phyloP scores from a whole-genome alignment of 2,329 filamentous ascomycete genomes.

The Cordyceps javanica region DNA sequence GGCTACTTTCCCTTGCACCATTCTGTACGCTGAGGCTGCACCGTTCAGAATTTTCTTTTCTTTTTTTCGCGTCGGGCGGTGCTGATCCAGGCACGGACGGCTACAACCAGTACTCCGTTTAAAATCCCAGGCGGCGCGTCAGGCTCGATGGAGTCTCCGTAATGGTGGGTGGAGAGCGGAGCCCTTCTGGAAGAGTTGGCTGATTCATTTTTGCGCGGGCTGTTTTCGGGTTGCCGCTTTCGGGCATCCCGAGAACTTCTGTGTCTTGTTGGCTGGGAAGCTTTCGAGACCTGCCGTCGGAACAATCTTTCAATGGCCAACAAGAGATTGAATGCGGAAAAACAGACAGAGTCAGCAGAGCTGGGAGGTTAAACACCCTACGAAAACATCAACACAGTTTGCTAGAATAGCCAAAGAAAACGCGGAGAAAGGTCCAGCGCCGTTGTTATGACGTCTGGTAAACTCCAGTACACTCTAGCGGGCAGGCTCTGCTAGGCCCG shows the following conservation, averaged over 20 bases:
- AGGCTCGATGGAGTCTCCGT: neutral
- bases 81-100: slow-evolving; percentile 1
- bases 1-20: neutral
- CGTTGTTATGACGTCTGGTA: neutral
- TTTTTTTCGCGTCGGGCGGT: neutral
- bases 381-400: no score
- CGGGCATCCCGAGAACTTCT: neutral
- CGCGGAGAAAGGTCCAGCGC: neutral
- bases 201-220: neutral
- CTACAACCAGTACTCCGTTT: neutral
- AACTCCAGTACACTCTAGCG: neutral
- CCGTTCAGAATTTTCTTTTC: neutral
- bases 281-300: neutral
- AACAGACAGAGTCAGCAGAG: no score
- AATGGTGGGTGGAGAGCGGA: neutral
- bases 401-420: neutral
- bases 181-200: neutral
- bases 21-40: neutral
- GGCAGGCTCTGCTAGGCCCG: neutral
- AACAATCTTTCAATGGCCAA: no score
- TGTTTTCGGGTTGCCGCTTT: slow-evolving; percentile 9
- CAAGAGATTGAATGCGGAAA: no score
- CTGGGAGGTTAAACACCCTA: no score
- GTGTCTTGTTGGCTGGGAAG: neutral
- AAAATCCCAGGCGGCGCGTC: neutral